Evolutionary conservation across 2,329 filamentous ascomycete genomes (phyloP).

Genomic region (Trichoderma koningiopsis): DNA sequence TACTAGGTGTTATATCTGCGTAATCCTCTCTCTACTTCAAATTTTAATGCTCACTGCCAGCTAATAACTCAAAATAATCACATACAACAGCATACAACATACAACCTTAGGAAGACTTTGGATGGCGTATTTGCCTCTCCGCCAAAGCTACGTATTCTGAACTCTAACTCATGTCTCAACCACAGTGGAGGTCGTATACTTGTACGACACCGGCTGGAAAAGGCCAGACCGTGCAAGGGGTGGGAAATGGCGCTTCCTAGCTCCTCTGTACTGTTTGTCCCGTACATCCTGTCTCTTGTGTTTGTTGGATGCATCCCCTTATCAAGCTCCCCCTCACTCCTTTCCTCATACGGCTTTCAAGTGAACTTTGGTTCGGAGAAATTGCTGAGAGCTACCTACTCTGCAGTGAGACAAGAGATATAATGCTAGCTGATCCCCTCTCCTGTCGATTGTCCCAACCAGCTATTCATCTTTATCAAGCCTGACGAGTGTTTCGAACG

Average conservation of each 20-base stretch:
- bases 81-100: not conserved
- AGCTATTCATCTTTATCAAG: not conserved
- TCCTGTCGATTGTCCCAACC: not conserved
- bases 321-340: not conserved
- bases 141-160: not conserved
- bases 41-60: not conserved
- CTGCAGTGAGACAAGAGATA: not conserved
- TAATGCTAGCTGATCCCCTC: not conserved
- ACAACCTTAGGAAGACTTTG: not conserved
- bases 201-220: not conserved
- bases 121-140: not conserved
- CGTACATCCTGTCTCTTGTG: not conserved
- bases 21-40: not conserved
- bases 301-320: not conserved
- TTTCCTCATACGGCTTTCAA: not conserved
- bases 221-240: not conserved
- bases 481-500: not conserved
- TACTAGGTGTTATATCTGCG: not conserved
- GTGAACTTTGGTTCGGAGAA: not conserved
- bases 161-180: slow-evolving; percentile 4
- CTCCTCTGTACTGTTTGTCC: not conserved
- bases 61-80: not conserved
- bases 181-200: not conserved
- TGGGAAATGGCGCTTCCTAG: not conserved
- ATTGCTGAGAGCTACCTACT: not conserved